A percentile compares a stretch with the other conserved stretches of the same genome.
Conservation (phyloP, 176 grass and related monocot genomes). For the Juncus inflexus region DNA sequence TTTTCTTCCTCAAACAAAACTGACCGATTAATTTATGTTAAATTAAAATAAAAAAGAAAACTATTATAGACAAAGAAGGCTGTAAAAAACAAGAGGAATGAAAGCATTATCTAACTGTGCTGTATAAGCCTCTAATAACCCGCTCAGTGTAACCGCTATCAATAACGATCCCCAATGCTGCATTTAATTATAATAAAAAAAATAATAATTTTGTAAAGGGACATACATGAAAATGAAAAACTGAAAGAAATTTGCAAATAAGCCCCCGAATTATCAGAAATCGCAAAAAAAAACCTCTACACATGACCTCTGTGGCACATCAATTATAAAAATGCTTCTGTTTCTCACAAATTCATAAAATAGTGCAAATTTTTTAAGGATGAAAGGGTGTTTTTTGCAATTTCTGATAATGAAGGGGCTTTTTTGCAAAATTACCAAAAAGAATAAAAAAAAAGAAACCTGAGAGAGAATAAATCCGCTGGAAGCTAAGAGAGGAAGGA, state of each 20-base stretch:
- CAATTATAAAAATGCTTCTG: no score
- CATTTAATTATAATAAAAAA: background rate
- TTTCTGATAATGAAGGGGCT: conserved; percentile 21
- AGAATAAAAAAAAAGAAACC: conserved; percentile 39
- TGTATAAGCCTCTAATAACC: conserved; percentile 78
- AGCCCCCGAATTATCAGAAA: no score
- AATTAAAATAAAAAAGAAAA: background rate
- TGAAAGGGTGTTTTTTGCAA: conserved; percentile 7
- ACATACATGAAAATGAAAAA: no score
- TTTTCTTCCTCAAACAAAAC: no score
- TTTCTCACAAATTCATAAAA: no score
- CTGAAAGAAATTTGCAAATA: no score
- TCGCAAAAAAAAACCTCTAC: no score
- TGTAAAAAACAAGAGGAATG: conserved; percentile 86
- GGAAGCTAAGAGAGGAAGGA: conserved; percentile 76
- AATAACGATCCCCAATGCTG: conserved; percentile 91
- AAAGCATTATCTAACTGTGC: conserved; percentile 95
- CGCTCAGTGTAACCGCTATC: conserved; percentile 65
- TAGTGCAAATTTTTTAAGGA: background rate
- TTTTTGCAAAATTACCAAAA: background rate
- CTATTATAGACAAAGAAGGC: conserved; percentile 77
- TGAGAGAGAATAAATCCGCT: conserved; percentile 87
- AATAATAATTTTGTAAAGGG: background rate
- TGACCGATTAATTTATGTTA: background rate
- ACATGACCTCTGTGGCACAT: no score